phyloP scores from a whole-genome alignment of 116 monocot species.

The Phalaenopsis hybrid region DNA sequence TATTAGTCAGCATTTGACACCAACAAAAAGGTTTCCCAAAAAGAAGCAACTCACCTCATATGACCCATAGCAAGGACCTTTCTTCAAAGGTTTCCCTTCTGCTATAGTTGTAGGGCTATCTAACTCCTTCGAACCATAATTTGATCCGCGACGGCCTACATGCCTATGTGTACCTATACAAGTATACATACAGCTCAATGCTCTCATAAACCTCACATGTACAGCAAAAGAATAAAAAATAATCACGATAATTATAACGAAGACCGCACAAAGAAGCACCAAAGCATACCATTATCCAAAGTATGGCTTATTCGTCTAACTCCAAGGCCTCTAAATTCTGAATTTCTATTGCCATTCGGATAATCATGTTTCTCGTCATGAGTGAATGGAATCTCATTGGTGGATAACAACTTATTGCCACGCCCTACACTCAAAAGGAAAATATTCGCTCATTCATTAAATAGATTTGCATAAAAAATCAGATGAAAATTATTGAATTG shows the following conservation, averaged over 20 bases:
- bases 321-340: constrained; percentile 24
- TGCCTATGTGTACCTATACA: constrained; percentile 52
- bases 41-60: constrained; percentile 47
- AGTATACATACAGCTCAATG: neutral
- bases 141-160: constrained; percentile 41
- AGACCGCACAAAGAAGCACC: neutral
- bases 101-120: constrained; percentile 25
- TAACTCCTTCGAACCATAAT: constrained; percentile 41
- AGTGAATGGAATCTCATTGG: constrained; percentile 13
- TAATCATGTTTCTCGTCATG: constrained; percentile 24
- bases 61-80: constrained; percentile 20
- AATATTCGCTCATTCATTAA: constrained; percentile 6
- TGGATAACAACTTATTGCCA: constrained; percentile 7
- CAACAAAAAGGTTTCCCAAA: no score
- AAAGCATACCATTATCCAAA: constrained; percentile 32
- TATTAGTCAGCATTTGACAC: no score
- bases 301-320: constrained; percentile 20
- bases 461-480: constrained; percentile 5
- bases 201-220: neutral
- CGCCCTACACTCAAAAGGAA: neutral
- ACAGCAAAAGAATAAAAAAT: neutral
- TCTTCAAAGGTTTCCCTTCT: constrained; percentile 57
- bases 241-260: neutral
- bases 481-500: neutral
- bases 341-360: constrained; percentile 7